Conservation (phyloP, 192 early-diverging fungal genomes). For the Dissophora globulifera region DNA sequence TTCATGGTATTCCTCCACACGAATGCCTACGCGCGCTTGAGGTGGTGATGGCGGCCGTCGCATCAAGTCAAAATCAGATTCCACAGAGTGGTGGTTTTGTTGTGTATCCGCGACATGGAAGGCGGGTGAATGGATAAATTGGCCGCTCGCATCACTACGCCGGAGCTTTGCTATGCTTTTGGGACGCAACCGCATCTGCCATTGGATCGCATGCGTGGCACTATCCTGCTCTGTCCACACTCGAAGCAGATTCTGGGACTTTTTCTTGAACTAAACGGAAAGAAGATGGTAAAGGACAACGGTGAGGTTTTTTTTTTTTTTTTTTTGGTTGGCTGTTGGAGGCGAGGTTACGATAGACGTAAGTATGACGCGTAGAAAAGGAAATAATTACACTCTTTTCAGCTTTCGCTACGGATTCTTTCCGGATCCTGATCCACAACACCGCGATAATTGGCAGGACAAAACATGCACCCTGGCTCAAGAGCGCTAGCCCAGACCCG, state of each 20-base stretch:
- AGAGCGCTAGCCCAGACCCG: conserved; percentile 2
- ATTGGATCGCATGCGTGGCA: conserved; percentile 41
- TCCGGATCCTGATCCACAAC: conserved; percentile 43
- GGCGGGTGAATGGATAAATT: not conserved
- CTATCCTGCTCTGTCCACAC: conserved; percentile 36
- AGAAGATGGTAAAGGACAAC: conserved; percentile 1
- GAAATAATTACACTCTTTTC: conserved; percentile 27
- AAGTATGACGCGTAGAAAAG: not conserved
- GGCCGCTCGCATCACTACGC: not conserved
- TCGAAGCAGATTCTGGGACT: conserved; percentile 39
- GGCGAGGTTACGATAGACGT: too few species aligned
- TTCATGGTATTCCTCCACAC: too few species aligned
- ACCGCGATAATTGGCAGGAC: conserved; percentile 34
- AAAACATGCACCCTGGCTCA: conserved; percentile 43
- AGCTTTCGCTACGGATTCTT: conserved; percentile 24
- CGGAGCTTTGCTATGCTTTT: conserved; percentile 8
- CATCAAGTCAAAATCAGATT: too few species aligned
- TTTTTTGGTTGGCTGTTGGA: too few species aligned
- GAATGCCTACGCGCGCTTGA: too few species aligned
- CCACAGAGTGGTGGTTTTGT: too few species aligned
- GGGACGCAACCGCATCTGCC: conserved; percentile 36
- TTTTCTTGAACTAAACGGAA: conserved; percentile 27
- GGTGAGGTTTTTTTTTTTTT: not conserved
- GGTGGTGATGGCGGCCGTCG: too few species aligned
- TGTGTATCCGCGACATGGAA: not conserved